phyloP scores from a whole-genome alignment of 768 basidiomycete species.

The Pisolithus albus region DNA sequence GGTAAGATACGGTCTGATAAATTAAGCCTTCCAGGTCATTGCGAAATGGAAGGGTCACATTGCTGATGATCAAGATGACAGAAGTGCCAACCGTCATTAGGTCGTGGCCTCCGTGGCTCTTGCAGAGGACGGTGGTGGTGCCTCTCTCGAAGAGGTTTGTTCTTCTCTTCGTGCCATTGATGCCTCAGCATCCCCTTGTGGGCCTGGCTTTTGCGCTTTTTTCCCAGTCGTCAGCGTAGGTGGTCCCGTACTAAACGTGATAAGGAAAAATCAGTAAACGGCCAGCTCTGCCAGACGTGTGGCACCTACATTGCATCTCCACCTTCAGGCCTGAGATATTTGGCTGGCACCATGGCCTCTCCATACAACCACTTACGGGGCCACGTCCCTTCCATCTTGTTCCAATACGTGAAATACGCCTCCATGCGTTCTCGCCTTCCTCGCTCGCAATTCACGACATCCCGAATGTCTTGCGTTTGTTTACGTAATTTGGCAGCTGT shows the following conservation, averaged over 20 bases:
- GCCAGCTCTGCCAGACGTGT: neutral
- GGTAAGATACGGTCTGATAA: no score
- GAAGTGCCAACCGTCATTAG: no score
- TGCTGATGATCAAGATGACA: no score
- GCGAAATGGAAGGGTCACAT: no score
- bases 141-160: no score
- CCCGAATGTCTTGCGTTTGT: conserved; percentile 17
- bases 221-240: neutral
- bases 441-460: conserved; percentile 16
- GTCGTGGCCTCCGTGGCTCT: no score
- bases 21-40: no score
- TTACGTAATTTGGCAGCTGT: conserved; percentile 14
- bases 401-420: conserved; percentile 22
- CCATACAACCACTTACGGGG: conserved; percentile 19
- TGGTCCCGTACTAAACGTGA: neutral
- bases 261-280: neutral
- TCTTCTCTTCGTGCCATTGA: neutral
- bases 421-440: conserved; percentile 23
- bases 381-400: conserved; percentile 18
- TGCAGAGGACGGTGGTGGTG: neutral
- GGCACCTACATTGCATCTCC: neutral
- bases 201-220: neutral
- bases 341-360: conserved; percentile 1
- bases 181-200: neutral
- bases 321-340: conserved; percentile 1